Percentiles rank a stretch among this genome's conserved stretches.
Evolutionary conservation across 2,329 filamentous ascomycete species (phyloP).

Genomic region (Penicillium sp.): DNA sequence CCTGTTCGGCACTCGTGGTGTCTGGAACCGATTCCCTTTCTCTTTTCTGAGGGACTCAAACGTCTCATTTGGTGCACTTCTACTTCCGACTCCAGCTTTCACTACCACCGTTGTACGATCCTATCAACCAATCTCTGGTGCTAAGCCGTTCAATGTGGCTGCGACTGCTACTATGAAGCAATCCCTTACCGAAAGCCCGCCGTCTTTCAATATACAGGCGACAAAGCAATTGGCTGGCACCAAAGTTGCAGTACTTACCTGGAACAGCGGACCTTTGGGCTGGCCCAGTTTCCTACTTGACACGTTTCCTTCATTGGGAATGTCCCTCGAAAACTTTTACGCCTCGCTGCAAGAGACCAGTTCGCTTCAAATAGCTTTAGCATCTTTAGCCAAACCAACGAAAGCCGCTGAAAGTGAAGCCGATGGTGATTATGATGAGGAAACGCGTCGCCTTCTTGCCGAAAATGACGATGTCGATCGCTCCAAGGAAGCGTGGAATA

Average conservation of each 20-base stretch:
- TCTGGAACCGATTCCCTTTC: slow-evolving; percentile 33
- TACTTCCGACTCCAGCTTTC: slow-evolving; percentile 38
- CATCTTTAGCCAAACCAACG: slow-evolving; percentile 31
- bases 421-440: slow-evolving; percentile 22
- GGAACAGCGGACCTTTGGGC: slow-evolving; percentile 41
- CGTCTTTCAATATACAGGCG: slow-evolving; percentile 37
- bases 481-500: slow-evolving; percentile 40
- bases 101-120: slow-evolving; percentile 35
- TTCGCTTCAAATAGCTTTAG: slow-evolving; percentile 39
- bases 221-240: slow-evolving; percentile 35
- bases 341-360: slow-evolving; percentile 28
- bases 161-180: slow-evolving; percentile 34
- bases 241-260: slow-evolving; percentile 38
- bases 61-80: slow-evolving; percentile 29
- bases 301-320: slow-evolving; percentile 28
- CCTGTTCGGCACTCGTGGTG: slow-evolving; percentile 31
- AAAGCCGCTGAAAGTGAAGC: slow-evolving; percentile 16
- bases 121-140: slow-evolving; percentile 36
- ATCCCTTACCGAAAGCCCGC: slow-evolving; percentile 32
- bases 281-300: slow-evolving; percentile 39
- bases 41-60: slow-evolving; percentile 38
- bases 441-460: slow-evolving; percentile 4
- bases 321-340: slow-evolving; percentile 25
- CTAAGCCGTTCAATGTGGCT: slow-evolving; percentile 38
- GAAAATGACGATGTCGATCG: slow-evolving; percentile 26